These are phyloP conservation scores for Discostella pseudostelligera DNA, from an alignment of 108 stramenopile species.

Conservation along the genomic window DNA sequence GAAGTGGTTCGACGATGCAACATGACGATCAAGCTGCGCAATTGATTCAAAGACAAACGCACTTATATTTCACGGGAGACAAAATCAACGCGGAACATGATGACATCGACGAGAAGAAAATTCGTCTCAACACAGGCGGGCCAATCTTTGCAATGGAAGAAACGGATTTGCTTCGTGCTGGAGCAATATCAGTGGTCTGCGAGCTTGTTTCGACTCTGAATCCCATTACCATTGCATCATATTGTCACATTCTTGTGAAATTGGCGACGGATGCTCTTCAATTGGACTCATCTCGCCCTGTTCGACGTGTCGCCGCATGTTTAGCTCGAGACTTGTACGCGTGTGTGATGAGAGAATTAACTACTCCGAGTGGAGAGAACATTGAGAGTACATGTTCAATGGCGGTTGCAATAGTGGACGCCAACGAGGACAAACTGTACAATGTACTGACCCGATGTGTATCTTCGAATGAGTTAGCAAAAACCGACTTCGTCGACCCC, in stretches of 20 bases:
- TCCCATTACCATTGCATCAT: slow-evolving; percentile 41
- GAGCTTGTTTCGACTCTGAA: slow-evolving; percentile 54
- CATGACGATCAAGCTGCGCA: slow-evolving; percentile 3
- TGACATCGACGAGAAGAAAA: slow-evolving; percentile 41
- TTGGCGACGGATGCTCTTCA: slow-evolving; percentile 44
- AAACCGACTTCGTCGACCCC: slow-evolving; percentile 37
- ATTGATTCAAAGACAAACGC: slow-evolving; percentile 57
- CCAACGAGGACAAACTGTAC: slow-evolving; percentile 51
- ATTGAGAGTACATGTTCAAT: slow-evolving; percentile 29
- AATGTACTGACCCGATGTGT: slow-evolving; percentile 27
- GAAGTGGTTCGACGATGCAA: neutral
- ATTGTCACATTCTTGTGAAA: slow-evolving; percentile 46
- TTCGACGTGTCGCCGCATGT: slow-evolving; percentile 67
- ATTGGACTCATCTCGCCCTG: slow-evolving; percentile 58
- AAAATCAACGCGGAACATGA: slow-evolving; percentile 22
- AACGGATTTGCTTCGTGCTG: slow-evolving; percentile 62
- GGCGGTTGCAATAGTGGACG: slow-evolving; percentile 48
- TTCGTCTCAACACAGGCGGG: slow-evolving; percentile 74
- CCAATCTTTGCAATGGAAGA: slow-evolving; percentile 76
- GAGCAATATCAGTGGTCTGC: slow-evolving; percentile 54
- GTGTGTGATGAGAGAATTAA: slow-evolving; percentile 48
- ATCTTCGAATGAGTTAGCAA: slow-evolving; percentile 20
- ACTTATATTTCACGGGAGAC: slow-evolving; percentile 51
- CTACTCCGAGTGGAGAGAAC: slow-evolving; percentile 4
- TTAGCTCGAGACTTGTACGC: slow-evolving; percentile 64